A percentile compares a stretch with the other conserved stretches of the same genome.
These are phyloP conservation scores for Pseudomicrostroma phylloplanum DNA, from an alignment of 1,284 basidiomycete species.

Conservation along the genomic window DNA sequence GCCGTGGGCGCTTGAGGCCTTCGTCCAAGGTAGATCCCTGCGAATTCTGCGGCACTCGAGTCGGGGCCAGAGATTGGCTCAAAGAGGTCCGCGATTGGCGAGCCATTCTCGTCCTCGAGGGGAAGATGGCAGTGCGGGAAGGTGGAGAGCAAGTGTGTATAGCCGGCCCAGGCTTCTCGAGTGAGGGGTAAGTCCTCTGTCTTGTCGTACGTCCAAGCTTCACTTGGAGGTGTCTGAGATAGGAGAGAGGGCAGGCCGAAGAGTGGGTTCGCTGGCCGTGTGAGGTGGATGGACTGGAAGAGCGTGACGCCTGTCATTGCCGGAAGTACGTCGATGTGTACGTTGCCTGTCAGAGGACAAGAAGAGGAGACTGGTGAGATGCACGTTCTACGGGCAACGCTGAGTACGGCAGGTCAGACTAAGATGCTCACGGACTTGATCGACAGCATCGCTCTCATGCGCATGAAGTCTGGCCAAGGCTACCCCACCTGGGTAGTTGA, in stretches of 20 bases:
- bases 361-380: no score
- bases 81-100: no score
- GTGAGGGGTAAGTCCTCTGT: slow-evolving; percentile 23
- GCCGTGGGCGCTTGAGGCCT: no score
- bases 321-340: slow-evolving; percentile 71
- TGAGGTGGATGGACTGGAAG: slow-evolving; percentile 66
- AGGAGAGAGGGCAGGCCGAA: slow-evolving; percentile 5
- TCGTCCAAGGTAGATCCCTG: not conserved
- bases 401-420: not conserved
- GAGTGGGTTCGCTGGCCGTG: slow-evolving; percentile 9
- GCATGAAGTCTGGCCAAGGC: slow-evolving; percentile 65
- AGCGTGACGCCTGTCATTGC: slow-evolving; percentile 85
- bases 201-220: slow-evolving; percentile 39
- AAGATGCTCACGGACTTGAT: not conserved
- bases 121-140: not conserved
- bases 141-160: not conserved
- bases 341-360: not conserved
- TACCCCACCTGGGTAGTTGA: slow-evolving; percentile 85
- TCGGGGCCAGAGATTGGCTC: no score
- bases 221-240: slow-evolving; percentile 8
- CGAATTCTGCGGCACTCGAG: not conserved
- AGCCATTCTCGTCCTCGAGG: no score
- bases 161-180: not conserved
- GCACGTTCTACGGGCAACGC: no score
- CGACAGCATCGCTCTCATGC: slow-evolving; percentile 12